Percentiles rank a stretch among this genome's conserved stretches.
These are phyloP conservation scores for Musa beccarii DNA, from an alignment of 176 grass and related monocot species.

Conservation along the genomic window DNA sequence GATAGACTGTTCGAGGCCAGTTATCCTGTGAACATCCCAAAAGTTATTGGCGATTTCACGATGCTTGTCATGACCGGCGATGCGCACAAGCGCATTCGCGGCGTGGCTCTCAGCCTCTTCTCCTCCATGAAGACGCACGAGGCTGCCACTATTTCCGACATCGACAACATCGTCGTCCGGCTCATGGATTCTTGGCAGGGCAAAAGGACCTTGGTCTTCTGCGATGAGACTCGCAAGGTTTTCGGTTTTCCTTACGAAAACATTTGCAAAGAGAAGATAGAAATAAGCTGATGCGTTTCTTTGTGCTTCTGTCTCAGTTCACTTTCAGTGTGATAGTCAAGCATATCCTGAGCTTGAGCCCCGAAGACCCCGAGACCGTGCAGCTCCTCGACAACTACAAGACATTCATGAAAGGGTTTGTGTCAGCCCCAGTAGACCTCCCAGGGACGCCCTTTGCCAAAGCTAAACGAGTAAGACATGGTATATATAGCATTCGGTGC, in stretches of 20 bases:
- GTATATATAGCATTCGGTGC: neutral
- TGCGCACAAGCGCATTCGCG: conserved; percentile 16
- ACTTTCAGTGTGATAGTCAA: conserved; percentile 17
- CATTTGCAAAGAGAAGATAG: neutral
- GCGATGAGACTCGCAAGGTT: conserved; percentile 25
- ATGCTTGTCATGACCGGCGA: conserved; percentile 31
- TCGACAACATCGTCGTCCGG: conserved; percentile 21
- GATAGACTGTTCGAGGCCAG: conserved; percentile 27
- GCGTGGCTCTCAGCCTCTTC: conserved; percentile 15
- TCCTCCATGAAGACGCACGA: neutral
- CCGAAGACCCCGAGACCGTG: neutral
- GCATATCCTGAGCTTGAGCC: conserved; percentile 11
- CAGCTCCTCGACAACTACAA: conserved; percentile 1
- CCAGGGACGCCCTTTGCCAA: neutral
- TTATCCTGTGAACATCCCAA: conserved; percentile 28
- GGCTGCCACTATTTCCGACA: conserved; percentile 1
- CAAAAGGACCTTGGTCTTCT: conserved; percentile 1
- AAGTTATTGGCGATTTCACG: conserved; percentile 24
- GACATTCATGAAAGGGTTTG: conserved; percentile 16
- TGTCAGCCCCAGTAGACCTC: conserved; percentile 6
- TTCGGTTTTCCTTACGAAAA: neutral
- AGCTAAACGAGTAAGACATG: conserved; percentile 7
- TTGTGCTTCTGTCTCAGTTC: conserved; percentile 5
- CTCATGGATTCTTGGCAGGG: conserved; percentile 19
- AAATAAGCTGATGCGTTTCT: neutral